Evolutionary conservation across 805 yeast species (phyloP).

Genomic region (Saccharomycopsis sp.): DNA sequence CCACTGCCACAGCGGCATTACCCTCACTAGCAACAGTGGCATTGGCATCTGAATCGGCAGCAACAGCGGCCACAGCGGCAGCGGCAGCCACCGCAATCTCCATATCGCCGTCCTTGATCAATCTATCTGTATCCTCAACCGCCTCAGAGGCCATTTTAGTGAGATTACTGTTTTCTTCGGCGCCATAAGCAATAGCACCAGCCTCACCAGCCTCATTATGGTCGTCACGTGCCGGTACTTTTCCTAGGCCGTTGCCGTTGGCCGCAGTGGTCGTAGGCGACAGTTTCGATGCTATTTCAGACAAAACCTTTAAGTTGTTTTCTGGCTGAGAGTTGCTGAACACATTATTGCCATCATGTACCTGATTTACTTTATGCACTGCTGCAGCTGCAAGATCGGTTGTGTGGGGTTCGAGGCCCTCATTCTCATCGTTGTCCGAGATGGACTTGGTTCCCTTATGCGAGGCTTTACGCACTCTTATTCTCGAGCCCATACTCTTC

Average conservation of each 20-base stretch:
- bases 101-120: neutral
- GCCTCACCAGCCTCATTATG: neutral
- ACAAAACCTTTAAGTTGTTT: conserved; percentile 16
- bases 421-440: conserved; percentile 3
- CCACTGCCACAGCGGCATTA: neutral
- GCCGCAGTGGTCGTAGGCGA: neutral
- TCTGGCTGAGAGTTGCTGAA: neutral
- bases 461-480: conserved; percentile 11
- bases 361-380: neutral
- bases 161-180: neutral
- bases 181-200: neutral
- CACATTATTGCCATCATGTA: neutral
- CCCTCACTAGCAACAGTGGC: neutral
- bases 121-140: neutral
- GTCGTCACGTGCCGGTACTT: too few species aligned
- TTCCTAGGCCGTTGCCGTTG: neutral
- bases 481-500: conserved; percentile 16
- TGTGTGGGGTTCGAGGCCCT: neutral
- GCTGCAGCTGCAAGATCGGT: neutral
- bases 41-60: neutral
- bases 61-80: neutral
- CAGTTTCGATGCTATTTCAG: conserved; percentile 9
- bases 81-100: neutral
- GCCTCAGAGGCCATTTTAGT: neutral
- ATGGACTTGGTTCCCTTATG: neutral